These are phyloP conservation scores for Alternaria consortialis DNA, from an alignment of 2,329 filamentous ascomycete species.

Conservation along the genomic window DNA sequence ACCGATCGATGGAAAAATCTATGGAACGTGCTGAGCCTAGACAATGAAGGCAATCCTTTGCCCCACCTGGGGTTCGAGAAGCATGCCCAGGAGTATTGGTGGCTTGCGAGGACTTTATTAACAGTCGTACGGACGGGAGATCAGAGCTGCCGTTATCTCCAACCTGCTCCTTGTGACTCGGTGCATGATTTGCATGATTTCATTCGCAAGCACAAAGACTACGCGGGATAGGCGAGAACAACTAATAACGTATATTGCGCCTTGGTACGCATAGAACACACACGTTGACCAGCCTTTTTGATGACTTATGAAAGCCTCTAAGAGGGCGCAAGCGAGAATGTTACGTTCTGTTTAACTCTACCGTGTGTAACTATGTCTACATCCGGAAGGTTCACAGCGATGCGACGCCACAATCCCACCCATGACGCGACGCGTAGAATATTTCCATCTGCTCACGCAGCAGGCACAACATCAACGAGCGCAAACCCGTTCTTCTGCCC, in stretches of 20 bases:
- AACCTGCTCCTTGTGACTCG: neutral
- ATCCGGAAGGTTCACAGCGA: no score
- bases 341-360: no score
- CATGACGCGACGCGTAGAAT: no score
- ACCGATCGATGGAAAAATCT: neutral
- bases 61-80: neutral
- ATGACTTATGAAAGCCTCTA: no score
- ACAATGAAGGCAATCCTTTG: neutral
- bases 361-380: no score
- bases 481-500: neutral
- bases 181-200: neutral
- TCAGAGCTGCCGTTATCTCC: neutral
- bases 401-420: no score
- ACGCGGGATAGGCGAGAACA: neutral
- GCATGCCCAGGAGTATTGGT: neutral
- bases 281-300: neutral
- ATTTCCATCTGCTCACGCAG: no score
- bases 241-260: neutral
- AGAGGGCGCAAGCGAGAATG: no score
- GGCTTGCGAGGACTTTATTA: neutral
- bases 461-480: neutral
- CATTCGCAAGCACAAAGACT: neutral
- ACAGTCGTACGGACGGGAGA: neutral
- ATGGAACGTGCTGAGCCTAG: neutral
- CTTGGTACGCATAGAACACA: neutral